phyloP scores from a whole-genome alignment of 768 basidiomycete species.

The Pleurotus tuber-regium region DNA sequence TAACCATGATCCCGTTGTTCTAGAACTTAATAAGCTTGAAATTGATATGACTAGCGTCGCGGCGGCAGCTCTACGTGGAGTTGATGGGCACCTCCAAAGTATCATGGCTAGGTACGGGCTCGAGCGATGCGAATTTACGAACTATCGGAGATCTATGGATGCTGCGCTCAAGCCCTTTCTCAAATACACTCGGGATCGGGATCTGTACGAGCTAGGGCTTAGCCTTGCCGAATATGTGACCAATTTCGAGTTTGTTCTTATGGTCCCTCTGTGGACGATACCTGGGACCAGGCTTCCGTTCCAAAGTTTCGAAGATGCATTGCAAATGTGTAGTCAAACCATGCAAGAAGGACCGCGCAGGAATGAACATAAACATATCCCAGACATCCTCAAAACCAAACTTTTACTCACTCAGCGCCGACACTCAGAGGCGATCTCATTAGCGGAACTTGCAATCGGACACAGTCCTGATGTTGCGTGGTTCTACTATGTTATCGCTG shows the following conservation, averaged over 20 bases:
- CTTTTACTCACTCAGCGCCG: neutral
- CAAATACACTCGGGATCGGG: neutral
- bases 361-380: neutral
- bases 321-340: neutral
- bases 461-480: neutral
- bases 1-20: conserved; percentile 26
- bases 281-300: neutral
- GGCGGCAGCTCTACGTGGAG: conserved; percentile 29
- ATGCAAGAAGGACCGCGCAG: neutral
- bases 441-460: neutral
- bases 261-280: neutral
- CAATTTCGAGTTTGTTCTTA: neutral
- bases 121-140: conserved; percentile 37
- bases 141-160: neutral
- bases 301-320: neutral
- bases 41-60: conserved; percentile 51
- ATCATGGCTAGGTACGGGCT: conserved; percentile 48
- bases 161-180: neutral
- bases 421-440: neutral
- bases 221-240: neutral
- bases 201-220: neutral
- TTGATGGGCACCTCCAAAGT: conserved; percentile 43
- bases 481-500: neutral
- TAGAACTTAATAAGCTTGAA: conserved; percentile 36
- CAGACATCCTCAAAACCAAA: neutral